A percentile compares a stretch with the other conserved stretches of the same genome.
Conservation (phyloP, 768 basidiomycete genomes). For the Melanogaster broomeanus region DNA sequence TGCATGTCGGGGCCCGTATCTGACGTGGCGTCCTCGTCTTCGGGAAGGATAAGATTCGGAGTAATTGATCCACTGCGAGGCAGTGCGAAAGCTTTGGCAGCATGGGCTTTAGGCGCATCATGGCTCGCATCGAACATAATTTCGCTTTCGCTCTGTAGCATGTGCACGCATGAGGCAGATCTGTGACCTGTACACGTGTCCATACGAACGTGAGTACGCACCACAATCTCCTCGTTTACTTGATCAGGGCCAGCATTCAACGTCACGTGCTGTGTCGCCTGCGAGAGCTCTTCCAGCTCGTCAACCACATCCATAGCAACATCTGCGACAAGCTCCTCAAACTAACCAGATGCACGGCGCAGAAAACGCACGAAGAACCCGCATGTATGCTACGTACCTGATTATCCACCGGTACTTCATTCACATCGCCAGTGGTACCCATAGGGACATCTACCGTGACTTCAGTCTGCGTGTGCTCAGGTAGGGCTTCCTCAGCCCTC, state of each 20-base stretch:
- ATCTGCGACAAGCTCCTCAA: neutral
- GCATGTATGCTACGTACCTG: neutral
- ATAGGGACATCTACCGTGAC: neutral
- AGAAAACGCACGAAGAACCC: neutral
- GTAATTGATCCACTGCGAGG: neutral
- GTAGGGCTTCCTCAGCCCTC: neutral
- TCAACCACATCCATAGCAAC: neutral
- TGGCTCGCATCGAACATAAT: neutral
- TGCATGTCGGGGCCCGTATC: too few relatives aligned
- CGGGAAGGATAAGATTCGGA: slow-evolving; percentile 19
- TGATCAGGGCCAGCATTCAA: neutral
- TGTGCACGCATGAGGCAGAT: neutral
- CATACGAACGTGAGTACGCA: neutral
- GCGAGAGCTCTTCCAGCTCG: slow-evolving; percentile 11
- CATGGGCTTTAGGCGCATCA: neutral
- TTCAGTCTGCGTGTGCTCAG: neutral
- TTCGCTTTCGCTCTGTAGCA: neutral
- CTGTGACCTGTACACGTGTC: neutral
- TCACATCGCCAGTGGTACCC: too few relatives aligned
- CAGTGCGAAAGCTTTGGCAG: neutral
- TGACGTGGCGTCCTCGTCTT: neutral
- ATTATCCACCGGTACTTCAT: too few relatives aligned
- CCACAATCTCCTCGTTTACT: neutral
- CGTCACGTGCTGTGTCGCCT: neutral
- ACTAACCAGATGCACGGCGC: neutral